Conservation (phyloP, 2,329 filamentous ascomycete species). For the Penicillium sp. region DNA sequence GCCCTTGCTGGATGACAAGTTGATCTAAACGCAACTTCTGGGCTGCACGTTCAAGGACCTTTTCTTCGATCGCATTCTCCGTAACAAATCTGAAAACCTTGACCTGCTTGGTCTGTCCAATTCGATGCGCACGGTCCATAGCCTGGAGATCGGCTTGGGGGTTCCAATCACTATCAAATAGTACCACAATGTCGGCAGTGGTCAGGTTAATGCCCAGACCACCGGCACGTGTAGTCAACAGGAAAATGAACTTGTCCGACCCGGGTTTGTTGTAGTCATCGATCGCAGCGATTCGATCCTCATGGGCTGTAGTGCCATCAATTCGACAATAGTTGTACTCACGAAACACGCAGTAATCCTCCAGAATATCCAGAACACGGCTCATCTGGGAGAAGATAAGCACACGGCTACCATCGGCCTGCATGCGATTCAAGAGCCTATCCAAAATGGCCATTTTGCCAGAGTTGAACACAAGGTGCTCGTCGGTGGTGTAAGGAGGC, state of each 20-base stretch:
- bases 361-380: conserved; percentile 90
- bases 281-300: conserved; percentile 95
- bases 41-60: conserved; percentile 92
- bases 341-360: conserved; percentile 97
- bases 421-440: conserved; percentile 80
- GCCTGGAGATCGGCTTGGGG: conserved; percentile 97
- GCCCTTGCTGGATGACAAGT: conserved; percentile 95
- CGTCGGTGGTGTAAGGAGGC: conserved; percentile 95
- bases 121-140: conserved; percentile 98
- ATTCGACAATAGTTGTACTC: conserved; percentile 96
- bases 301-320: conserved; percentile 92
- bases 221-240: conserved; percentile 92
- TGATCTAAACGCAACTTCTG: conserved; percentile 97
- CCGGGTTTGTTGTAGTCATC: conserved; percentile 97
- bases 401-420: conserved; percentile 87
- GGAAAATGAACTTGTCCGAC: conserved; percentile 95
- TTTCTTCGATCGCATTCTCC: conserved; percentile 97
- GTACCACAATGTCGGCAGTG: conserved; percentile 88
- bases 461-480: conserved; percentile 89
- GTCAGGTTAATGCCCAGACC: conserved; percentile 97
- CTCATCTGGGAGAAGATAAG: conserved; percentile 99
- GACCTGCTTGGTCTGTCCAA: conserved; percentile 97
- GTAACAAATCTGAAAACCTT: conserved; percentile 96
- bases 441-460: conserved; percentile 98
- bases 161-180: conserved; percentile 99